Base-by-base conservation (phyloP, 306 rosid genomes). In the Leucaena leucocephala region DNA sequence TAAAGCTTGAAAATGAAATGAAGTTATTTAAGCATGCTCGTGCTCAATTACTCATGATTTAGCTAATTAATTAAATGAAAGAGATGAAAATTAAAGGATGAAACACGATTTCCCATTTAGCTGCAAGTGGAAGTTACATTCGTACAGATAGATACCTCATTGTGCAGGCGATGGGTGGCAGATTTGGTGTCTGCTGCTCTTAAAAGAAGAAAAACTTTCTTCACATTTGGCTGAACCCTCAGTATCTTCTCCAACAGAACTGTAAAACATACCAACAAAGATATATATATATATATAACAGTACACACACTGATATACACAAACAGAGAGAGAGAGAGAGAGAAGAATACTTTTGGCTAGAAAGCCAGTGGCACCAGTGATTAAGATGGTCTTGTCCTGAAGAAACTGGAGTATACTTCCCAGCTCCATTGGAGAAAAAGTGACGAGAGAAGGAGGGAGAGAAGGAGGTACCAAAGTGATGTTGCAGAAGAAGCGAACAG, bases 221-320 rank as follows among this genome's bases (percentile, higher is more conserved):
- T 91, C 80, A 91, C 92, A 57, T 92, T 88, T 22, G 98, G 97
- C 76, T 95, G 97, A 83, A 87, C 89, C 64, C 98, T 87, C 55
- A 95, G 78, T 79, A 95, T 84, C 85, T 95, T 95, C 90, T 95
- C 99, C 81, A 86, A 74, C 22, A 95, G 78, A 83, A 95, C 99
- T 95, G 85, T 64, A 33, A 48, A 74, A 15, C 21, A 75, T 3
- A 72, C 49, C 72, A 71, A 68, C 55, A 73, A 72, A 63, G 34
- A n/a, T 1, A 67, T n/a, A n/a, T n/a, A 45, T 22, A 45, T 19
- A 65, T 17, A 19, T 1, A 52, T 34, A 2, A 71, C 3, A 27
- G 27, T 27, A 27, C 27, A 27, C 27, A 27, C 27, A 27, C 27
- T 27, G 27, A 27, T 27, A 27, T 27, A 27, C 27, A 27, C 27